A percentile compares a stretch with the other conserved stretches of the same genome.
Conservation (phyloP, 2,329 filamentous ascomycete species). For the Fusarium hainanense region DNA sequence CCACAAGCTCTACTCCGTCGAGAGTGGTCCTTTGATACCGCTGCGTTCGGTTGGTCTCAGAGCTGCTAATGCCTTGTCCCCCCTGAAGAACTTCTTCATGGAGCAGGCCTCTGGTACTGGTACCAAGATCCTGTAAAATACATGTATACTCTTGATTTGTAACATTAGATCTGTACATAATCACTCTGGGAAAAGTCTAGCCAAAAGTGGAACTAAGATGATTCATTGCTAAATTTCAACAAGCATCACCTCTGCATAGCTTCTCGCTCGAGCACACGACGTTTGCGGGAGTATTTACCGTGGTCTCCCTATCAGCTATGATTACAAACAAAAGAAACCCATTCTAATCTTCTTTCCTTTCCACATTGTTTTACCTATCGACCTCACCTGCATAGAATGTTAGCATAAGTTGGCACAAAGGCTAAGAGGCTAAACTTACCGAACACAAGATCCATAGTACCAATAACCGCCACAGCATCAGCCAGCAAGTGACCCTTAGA, state of each 20-base stretch:
- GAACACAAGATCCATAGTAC: constrained; percentile 89
- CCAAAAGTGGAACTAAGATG: constrained; percentile 34
- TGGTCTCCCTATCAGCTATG: constrained; percentile 53
- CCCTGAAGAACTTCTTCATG: constrained; percentile 90
- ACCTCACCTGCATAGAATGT: constrained; percentile 65
- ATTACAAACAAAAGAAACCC: constrained; percentile 55
- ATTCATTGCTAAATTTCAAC: constrained; percentile 43
- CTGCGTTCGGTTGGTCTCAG: constrained; percentile 80
- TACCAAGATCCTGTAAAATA: constrained; percentile 54
- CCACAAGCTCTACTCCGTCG: constrained; percentile 89
- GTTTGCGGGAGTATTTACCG: constrained; percentile 53
- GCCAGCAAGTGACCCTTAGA: constrained; percentile 92
- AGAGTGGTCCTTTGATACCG: constrained; percentile 81
- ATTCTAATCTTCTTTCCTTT: constrained; percentile 49
- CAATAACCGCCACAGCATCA: constrained; percentile 96
- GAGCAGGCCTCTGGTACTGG: constrained; percentile 70
- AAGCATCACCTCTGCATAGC: constrained; percentile 44
- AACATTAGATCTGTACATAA: constrained; percentile 30
- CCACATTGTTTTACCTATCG: constrained; percentile 61
- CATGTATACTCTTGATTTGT: constrained; percentile 28
- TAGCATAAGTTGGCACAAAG: constrained; percentile 49
- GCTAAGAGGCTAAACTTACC: constrained; percentile 64
- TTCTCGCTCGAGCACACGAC: constrained; percentile 45
- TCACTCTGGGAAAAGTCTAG: constrained; percentile 13
- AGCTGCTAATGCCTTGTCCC: constrained; percentile 78